A percentile compares a stretch with the other conserved stretches of the same genome.
Evolutionary conservation across 2,329 filamentous ascomycete species (phyloP).

Genomic region (Monosporascus sp.): DNA sequence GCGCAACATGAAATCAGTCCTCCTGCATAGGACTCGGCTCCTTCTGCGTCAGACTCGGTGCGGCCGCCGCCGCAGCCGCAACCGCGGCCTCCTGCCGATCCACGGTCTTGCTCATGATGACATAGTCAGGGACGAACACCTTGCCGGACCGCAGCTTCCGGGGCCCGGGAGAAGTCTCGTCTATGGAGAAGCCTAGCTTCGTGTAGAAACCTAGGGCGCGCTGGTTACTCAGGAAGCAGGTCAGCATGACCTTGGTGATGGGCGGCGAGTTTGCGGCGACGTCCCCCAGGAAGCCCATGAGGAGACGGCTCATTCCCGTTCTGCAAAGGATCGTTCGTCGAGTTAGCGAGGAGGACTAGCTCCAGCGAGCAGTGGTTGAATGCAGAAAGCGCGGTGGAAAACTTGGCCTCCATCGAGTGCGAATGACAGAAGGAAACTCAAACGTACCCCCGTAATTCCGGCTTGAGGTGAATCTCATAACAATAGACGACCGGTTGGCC

Average conservation of each 20-base stretch:
- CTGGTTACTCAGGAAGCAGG: slow-evolving; percentile 61
- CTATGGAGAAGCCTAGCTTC: slow-evolving; percentile 50
- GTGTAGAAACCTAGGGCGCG: slow-evolving; percentile 56
- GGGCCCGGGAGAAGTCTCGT: slow-evolving; percentile 50
- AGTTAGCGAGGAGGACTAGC: neutral
- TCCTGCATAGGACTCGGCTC: neutral
- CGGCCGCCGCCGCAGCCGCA: no score
- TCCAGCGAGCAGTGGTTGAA: no score
- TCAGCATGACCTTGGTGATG: slow-evolving; percentile 66
- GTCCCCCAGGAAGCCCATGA: slow-evolving; percentile 52
- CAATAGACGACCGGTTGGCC: slow-evolving; percentile 65
- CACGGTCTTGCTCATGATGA: slow-evolving; percentile 51
- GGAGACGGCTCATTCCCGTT: slow-evolving; percentile 55
- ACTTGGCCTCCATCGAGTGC: neutral
- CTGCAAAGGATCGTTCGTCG: slow-evolving; percentile 26
- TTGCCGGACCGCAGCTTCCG: slow-evolving; percentile 50
- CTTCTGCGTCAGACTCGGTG: neutral
- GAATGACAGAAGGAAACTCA: neutral
- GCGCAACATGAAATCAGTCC: no score
- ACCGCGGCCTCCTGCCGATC: slow-evolving; percentile 1
- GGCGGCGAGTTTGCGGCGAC: slow-evolving; percentile 49
- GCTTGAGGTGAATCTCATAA: slow-evolving; percentile 69
- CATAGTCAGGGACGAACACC: slow-evolving; percentile 50
- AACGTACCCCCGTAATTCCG: slow-evolving; percentile 48
- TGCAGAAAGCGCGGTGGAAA: no score